Evolutionary conservation across 306 rosid species (phyloP).

Genomic region (Vicia sativa): DNA sequence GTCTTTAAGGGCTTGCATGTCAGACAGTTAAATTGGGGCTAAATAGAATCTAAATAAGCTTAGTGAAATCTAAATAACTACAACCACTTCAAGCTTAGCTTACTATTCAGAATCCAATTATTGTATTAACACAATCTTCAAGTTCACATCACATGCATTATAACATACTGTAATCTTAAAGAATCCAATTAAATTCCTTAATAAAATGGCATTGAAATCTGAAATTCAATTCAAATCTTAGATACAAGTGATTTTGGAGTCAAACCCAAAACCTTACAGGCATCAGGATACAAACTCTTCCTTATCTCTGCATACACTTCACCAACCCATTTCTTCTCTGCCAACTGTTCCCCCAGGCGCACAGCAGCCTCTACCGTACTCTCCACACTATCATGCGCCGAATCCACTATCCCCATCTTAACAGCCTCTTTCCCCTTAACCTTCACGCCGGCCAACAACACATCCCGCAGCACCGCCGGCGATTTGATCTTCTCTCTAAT

Average conservation of each 20-base stretch:
- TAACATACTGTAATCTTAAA: neutral
- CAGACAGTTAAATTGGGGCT: no score
- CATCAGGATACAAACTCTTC: slow-evolving; percentile 63
- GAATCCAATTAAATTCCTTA: neutral
- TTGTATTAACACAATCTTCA: neutral
- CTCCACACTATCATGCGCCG: slow-evolving; percentile 60
- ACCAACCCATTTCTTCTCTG: slow-evolving; percentile 55
- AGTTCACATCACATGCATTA: neutral
- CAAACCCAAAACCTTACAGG: slow-evolving; percentile 49
- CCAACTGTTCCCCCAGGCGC: slow-evolving; percentile 55
- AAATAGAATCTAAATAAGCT: no score
- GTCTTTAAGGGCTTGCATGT: no score
- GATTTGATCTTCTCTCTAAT: slow-evolving; percentile 52
- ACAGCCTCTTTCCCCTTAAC: slow-evolving; percentile 53
- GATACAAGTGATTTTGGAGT: slow-evolving; percentile 21
- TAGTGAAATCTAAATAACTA: no score
- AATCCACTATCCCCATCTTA: slow-evolving; percentile 64
- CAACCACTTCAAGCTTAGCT: no score
- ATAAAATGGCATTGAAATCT: neutral
- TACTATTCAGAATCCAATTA: neutral
- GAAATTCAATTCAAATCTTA: slow-evolving; percentile 46
- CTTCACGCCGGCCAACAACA: slow-evolving; percentile 55
- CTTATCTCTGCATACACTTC: slow-evolving; percentile 67
- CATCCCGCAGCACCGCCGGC: slow-evolving; percentile 46
- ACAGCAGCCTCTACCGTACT: slow-evolving; percentile 54